Base-by-base conservation (phyloP, 139 green algal genomes). In the Chlorella ohadii region DNA sequence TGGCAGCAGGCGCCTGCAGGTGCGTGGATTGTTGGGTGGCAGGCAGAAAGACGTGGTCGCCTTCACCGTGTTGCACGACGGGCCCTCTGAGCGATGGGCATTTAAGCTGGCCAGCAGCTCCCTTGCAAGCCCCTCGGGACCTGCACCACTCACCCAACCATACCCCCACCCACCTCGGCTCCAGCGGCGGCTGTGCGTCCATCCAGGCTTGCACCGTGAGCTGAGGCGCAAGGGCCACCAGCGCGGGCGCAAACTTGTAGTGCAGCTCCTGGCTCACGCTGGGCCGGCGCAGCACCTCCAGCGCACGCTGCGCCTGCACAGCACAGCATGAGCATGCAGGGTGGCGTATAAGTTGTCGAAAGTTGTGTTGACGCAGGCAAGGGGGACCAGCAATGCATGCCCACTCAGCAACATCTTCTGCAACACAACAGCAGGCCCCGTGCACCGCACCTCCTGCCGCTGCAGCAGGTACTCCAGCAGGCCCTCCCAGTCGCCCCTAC, bases 201-300 rank as follows among this genome's bases (percentile, higher is more conserved):
- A 98, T 93, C 90, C 96, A 95, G 28, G 93, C 87, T 65, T 97
- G 94, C 23, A 98, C 91, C 0, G 93, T 92, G 17, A 86, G 85
- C 33, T 66, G 76, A 0, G 95, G 90, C 2, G 88, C 88, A 0
- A 92, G 63, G 36, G 88, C 86, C 66, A 98, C 88, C 12, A 98
- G 91, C 6, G 81, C 88, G 0, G 96, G 92, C 0, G 94, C 94
- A 87, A 96, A 98, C 55, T 94, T 94, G 91, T 99, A 99, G 38
- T 91, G 65, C 23, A 98, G 92, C 78, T 94, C 90, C 6, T 76
- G 73, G 38, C 86, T 84, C 4, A 96, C 90, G 31, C 41, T 79
- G 1, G 96, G 96, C 63, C 91, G 90, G 66, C 96, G 92, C 44
- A 99, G 92, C 59, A 98, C 92, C 23, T 89, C 90, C 57, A 99